phyloP scores from a whole-genome alignment of 2,329 filamentous ascomycete genomes.

The Fusarium goolgardi region DNA sequence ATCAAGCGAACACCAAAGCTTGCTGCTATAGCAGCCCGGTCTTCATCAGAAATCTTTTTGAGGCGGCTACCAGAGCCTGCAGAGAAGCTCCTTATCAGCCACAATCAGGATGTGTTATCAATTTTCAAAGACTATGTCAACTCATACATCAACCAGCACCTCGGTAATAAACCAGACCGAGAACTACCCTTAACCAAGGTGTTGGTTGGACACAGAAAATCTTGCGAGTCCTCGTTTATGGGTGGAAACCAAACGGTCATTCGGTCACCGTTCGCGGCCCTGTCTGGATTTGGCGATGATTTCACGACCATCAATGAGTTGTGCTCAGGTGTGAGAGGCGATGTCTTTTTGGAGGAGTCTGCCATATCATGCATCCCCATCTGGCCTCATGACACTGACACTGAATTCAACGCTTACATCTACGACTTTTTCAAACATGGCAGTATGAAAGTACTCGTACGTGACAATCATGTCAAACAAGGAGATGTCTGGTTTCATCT shows the following conservation, averaged over 20 bases:
- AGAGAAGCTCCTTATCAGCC: slow-evolving; percentile 64
- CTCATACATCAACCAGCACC: slow-evolving; percentile 74
- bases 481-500: slow-evolving; percentile 79
- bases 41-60: slow-evolving; percentile 74
- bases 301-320: slow-evolving; percentile 75
- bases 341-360: slow-evolving; percentile 79
- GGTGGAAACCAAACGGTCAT: slow-evolving; percentile 54
- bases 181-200: slow-evolving; percentile 68
- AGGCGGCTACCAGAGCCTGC: slow-evolving; percentile 70
- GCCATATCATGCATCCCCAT: slow-evolving; percentile 76
- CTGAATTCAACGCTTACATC: slow-evolving; percentile 72
- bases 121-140: slow-evolving; percentile 77
- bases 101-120: slow-evolving; percentile 73
- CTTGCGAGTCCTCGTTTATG: neutral
- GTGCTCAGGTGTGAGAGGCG: slow-evolving; percentile 71
- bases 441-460: slow-evolving; percentile 67
- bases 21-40: slow-evolving; percentile 62
- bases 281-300: slow-evolving; percentile 74
- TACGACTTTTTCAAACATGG: slow-evolving; percentile 84
- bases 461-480: slow-evolving; percentile 73
- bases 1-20: slow-evolving; percentile 59
- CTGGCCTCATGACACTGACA: slow-evolving; percentile 64
- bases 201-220: slow-evolving; percentile 53
- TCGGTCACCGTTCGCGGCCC: slow-evolving; percentile 75
- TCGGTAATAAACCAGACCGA: slow-evolving; percentile 62